Conservation (phyloP, 2,329 filamentous ascomycete genomes). For the Cladophialophora immunda region DNA sequence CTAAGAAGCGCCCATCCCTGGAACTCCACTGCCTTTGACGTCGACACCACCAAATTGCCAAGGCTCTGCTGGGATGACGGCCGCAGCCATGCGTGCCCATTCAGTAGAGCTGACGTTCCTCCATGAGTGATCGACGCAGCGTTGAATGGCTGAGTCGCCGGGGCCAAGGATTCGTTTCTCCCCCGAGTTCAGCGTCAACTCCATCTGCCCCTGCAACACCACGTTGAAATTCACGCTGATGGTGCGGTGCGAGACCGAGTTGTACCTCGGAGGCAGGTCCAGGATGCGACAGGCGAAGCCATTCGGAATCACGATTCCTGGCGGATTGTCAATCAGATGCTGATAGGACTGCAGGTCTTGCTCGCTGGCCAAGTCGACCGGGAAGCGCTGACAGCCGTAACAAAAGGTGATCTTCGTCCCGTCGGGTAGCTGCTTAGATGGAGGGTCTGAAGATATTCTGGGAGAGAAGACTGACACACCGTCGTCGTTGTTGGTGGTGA, state of each 20-base stretch:
- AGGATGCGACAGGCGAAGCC: slow-evolving; percentile 42
- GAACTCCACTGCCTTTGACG: neutral
- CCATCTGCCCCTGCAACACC: slow-evolving; percentile 62
- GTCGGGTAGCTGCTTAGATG: neutral
- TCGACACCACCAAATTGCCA: neutral
- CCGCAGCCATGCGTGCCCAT: slow-evolving; percentile 27
- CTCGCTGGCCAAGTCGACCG: slow-evolving; percentile 18
- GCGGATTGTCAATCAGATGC: slow-evolving; percentile 19
- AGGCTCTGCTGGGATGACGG: slow-evolving; percentile 9
- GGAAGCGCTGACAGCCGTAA: slow-evolving; percentile 20
- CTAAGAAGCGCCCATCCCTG: neutral
- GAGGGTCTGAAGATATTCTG: neutral
- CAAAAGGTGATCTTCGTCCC: slow-evolving; percentile 16
- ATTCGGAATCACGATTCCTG: slow-evolving; percentile 28
- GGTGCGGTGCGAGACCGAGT: slow-evolving; percentile 60
- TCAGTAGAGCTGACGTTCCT: slow-evolving; percentile 43
- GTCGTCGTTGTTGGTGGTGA: slow-evolving; percentile 19
- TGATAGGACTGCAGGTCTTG: slow-evolving; percentile 26
- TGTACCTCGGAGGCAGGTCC: slow-evolving; percentile 55
- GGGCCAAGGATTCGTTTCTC: slow-evolving; percentile 54
- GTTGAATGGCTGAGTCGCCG: slow-evolving; percentile 64
- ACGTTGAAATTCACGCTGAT: slow-evolving; percentile 63
- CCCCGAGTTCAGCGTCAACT: slow-evolving; percentile 60
- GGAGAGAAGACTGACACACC: slow-evolving; percentile 19
- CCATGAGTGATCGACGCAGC: slow-evolving; percentile 53